Evolutionary conservation across 352 stramenopile species (phyloP).

Genomic region (Globisporangium lucens): DNA sequence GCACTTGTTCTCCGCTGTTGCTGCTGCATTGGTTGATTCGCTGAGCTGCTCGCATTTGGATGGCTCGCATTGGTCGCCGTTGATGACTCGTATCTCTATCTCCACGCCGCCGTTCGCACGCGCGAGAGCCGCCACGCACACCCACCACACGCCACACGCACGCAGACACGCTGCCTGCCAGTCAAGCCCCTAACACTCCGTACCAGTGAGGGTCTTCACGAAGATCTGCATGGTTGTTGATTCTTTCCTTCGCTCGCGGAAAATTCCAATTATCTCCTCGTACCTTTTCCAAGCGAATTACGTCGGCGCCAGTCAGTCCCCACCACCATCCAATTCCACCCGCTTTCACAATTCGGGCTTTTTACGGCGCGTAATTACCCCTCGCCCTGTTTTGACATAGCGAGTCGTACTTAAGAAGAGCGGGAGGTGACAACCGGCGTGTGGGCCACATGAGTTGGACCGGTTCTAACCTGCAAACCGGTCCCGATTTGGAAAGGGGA

Average conservation of each 20-base stretch:
- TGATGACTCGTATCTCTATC: background rate
- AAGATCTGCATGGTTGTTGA: slow-evolving; percentile 68
- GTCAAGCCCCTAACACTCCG: background rate
- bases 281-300: background rate
- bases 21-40: background rate
- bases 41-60: background rate
- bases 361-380: slow-evolving; percentile 19
- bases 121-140: background rate
- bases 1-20: slow-evolving; percentile 3
- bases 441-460: background rate
- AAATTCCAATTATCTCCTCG: slow-evolving; percentile 50
- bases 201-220: slow-evolving; percentile 38
- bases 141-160: background rate
- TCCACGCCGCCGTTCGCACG: background rate
- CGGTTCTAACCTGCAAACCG: background rate
- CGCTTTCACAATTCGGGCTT: slow-evolving; percentile 5
- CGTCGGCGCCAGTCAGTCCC: slow-evolving; percentile 18
- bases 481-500: background rate
- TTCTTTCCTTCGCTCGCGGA: slow-evolving; percentile 48
- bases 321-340: slow-evolving; percentile 31
- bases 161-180: background rate
- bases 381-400: background rate
- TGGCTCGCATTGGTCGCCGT: background rate
- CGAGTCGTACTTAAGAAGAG: background rate
- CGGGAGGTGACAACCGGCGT: background rate